A percentile compares a stretch with the other conserved stretches of the same genome.
Evolutionary conservation across 2,329 filamentous ascomycete genomes (phyloP).

Genomic region (Fusarium compactum): DNA sequence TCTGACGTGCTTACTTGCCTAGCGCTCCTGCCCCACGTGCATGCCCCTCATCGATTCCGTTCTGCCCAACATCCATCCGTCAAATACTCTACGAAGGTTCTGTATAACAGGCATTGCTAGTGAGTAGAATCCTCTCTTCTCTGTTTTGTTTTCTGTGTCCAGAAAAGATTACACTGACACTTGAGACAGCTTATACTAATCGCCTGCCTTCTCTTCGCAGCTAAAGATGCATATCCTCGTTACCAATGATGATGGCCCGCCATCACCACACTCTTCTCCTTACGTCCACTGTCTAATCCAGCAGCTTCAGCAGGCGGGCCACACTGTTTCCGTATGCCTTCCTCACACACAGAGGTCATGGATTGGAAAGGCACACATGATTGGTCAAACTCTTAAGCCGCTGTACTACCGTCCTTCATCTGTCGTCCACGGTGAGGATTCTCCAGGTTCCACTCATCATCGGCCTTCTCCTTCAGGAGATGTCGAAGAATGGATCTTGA

Average conservation of each 20-base stretch:
- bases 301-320: slow-evolving; percentile 78
- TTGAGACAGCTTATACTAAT: not conserved
- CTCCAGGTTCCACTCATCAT: slow-evolving; percentile 74
- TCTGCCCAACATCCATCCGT: slow-evolving; percentile 13
- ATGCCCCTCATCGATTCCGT: slow-evolving; percentile 37
- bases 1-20: slow-evolving; percentile 44
- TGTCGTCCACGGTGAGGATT: slow-evolving; percentile 55
- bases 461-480: slow-evolving; percentile 65
- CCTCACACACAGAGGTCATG: slow-evolving; percentile 94
- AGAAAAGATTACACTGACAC: not conserved
- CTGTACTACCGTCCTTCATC: slow-evolving; percentile 79
- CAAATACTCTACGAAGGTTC: slow-evolving; percentile 24
- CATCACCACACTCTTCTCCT: slow-evolving; percentile 80
- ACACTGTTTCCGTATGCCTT: slow-evolving; percentile 90
- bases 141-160: not conserved
- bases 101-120: slow-evolving; percentile 16
- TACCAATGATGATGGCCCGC: slow-evolving; percentile 85
- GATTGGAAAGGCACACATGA: slow-evolving; percentile 98
- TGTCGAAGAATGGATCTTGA: slow-evolving; percentile 82
- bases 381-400: slow-evolving; percentile 87
- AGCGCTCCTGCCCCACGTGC: slow-evolving; percentile 43
- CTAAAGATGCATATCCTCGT: slow-evolving; percentile 71
- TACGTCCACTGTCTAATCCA: slow-evolving; percentile 82
- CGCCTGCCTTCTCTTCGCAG: not conserved
- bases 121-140: slow-evolving; percentile 5